These are phyloP conservation scores for Backusella circina DNA, from an alignment of 192 early-diverging fungal genomes.

Conservation along the genomic window DNA sequence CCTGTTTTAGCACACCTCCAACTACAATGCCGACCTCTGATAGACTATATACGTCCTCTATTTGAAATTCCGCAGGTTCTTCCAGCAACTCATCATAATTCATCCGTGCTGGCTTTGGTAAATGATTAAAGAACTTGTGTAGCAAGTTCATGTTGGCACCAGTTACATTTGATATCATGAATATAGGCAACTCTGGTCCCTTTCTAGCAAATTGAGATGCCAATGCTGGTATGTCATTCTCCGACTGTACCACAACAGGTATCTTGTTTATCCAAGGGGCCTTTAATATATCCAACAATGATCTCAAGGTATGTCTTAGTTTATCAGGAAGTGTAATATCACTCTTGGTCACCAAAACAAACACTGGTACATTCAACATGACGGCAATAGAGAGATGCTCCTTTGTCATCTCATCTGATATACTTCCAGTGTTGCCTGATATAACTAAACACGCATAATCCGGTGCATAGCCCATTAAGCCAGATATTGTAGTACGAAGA, in stretches of 20 bases:
- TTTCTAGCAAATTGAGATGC: slow-evolving; percentile 35
- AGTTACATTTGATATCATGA: slow-evolving; percentile 82
- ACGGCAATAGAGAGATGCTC: slow-evolving; percentile 81
- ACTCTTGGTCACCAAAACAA: slow-evolving; percentile 87
- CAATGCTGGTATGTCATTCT: slow-evolving; percentile 34
- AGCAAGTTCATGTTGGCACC: slow-evolving; percentile 68
- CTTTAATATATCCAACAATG: slow-evolving; percentile 47
- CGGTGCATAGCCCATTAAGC: slow-evolving; percentile 84
- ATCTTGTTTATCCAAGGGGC: slow-evolving; percentile 36
- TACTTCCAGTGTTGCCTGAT: slow-evolving; percentile 58
- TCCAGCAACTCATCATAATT: slow-evolving; percentile 31
- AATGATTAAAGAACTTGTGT: slow-evolving; percentile 60
- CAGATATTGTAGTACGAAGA: slow-evolving; percentile 86
- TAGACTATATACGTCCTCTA: slow-evolving; percentile 77
- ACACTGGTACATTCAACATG: slow-evolving; percentile 78
- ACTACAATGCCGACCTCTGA: slow-evolving; percentile 64
- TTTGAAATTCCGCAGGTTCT: slow-evolving; percentile 64
- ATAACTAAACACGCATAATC: slow-evolving; percentile 87
- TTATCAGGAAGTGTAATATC: slow-evolving; percentile 57
- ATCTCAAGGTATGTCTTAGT: slow-evolving; percentile 40
- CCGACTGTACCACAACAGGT: slow-evolving; percentile 40
- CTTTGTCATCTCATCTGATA: slow-evolving; percentile 60
- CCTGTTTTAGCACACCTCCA: slow-evolving; percentile 56
- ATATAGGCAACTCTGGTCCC: slow-evolving; percentile 70
- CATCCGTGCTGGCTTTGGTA: slow-evolving; percentile 57